A percentile compares a stretch with the other conserved stretches of the same genome.
Evolutionary conservation across 352 stramenopile species (phyloP).

Genomic region (Halophytophthora batemanensis): DNA sequence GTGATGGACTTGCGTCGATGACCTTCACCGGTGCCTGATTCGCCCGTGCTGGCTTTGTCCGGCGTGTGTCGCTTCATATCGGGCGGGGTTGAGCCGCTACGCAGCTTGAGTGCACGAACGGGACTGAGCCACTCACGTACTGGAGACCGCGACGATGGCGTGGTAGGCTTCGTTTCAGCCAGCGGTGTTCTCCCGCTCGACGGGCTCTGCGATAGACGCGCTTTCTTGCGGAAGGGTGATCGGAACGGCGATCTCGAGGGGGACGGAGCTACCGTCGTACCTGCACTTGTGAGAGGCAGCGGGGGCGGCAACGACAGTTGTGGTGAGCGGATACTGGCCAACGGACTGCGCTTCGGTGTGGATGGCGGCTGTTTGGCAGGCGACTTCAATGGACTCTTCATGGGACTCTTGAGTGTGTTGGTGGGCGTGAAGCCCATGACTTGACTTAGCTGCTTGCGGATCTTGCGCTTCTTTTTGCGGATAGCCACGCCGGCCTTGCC

Average conservation of each 20-base stretch:
- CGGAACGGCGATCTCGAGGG: conserved; percentile 69
- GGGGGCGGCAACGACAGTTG: conserved; percentile 39
- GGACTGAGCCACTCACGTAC: conserved; percentile 70
- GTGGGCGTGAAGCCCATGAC: conserved; percentile 62
- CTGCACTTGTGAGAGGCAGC: conserved; percentile 44
- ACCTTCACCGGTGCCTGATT: conserved; percentile 16
- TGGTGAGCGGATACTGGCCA: conserved; percentile 44
- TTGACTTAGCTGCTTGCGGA: conserved; percentile 63
- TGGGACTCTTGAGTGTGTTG: conserved; percentile 63
- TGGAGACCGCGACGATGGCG: conserved; percentile 26
- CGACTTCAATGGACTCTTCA: conserved; percentile 32
- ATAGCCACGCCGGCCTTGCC: conserved; percentile 47
- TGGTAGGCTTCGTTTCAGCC: not conserved
- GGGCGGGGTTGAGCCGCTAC: conserved; percentile 30
- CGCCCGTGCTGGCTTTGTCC: conserved; percentile 13
- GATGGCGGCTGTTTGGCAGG: conserved; percentile 33
- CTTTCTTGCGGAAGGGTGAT: conserved; percentile 76
- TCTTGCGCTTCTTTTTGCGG: conserved; percentile 77
- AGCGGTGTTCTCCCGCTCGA: conserved; percentile 13
- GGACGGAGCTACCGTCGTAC: conserved; percentile 39
- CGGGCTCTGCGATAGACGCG: conserved; percentile 32
- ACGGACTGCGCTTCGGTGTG: conserved; percentile 39
- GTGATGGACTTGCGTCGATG: conserved; percentile 26
- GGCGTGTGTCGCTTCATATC: conserved; percentile 29
- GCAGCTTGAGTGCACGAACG: conserved; percentile 34